Base-by-base conservation (phyloP, 352 stramenopile species). In the Pythium rishiriense region DNA sequence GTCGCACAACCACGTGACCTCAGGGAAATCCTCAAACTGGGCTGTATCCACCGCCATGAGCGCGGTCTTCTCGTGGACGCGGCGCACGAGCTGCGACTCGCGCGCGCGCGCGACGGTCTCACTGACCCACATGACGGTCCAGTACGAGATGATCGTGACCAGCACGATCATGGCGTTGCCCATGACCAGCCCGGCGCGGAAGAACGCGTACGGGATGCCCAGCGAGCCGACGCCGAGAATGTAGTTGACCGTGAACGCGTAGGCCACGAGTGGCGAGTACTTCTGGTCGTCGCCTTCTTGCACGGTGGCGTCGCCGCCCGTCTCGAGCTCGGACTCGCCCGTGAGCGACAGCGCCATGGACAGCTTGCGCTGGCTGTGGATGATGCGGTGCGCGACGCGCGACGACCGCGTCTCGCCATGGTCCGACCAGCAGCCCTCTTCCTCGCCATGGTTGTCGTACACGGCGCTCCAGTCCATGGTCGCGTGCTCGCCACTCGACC, bases 201-300 rank as follows among this genome's bases (percentile, higher is more conserved):
- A 92, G 68, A 97, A 95, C 3, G 87, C 87, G 69, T 89, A 96
- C 3, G 90, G 88, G 41, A 97, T 92, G 41, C 88, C 88, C 17
- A 97, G 70, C 24, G 87, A 96, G n/a, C 90, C 88, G 12, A 97
- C 90, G 42, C 90, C 90, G 15, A 97, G 73, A 62, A 97, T 96
- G 73, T 97, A 97, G 72, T 97, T 97, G 50, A 97, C 90, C 9
- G 90, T 96, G 68, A 97, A 95, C 37, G 81, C 85, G 67, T 97
- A 97, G 29, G 90, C 79, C 25, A 94, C 83, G 12, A 88, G 52
- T 9, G 85, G 79, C 55, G 81, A 86, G 68, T 96, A 96, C 58
- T 79, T 48, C 15, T 41, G 42, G 22, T 14, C 17, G 1, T 58
- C 31, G 19, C 6, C 19, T 10, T 9, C 11, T 7, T 10, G 25